A percentile compares a stretch with the other conserved stretches of the same genome.
Evolutionary conservation across 805 yeast species (phyloP).

Genomic region (Ogataea wickerhamii): DNA sequence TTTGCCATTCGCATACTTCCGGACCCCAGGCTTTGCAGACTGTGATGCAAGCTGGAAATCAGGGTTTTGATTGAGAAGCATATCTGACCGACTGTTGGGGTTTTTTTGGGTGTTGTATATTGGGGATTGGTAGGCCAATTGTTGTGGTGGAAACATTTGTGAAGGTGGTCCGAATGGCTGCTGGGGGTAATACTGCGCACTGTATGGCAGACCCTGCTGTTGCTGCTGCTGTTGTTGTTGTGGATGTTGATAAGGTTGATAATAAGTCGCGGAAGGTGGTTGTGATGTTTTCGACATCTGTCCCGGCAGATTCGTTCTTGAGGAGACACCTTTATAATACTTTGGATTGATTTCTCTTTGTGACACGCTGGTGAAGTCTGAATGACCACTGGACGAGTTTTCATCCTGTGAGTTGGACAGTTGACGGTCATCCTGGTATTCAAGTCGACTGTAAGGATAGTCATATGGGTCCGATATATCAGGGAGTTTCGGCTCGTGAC

Average conservation of each 20-base stretch:
- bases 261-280: constrained; percentile 3
- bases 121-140: constrained; percentile 12
- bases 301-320: constrained; percentile 23
- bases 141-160: constrained; percentile 9
- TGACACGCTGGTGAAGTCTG: constrained; percentile 75
- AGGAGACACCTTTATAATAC: constrained; percentile 39
- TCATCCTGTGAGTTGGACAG: constrained; percentile 10
- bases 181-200: constrained; percentile 23
- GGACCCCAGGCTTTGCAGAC: constrained; percentile 16
- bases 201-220: constrained; percentile 20
- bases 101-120: constrained; percentile 11
- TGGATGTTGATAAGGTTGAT: constrained; percentile 5
- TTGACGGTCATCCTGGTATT: constrained; percentile 4
- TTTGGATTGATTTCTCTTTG: constrained; percentile 70
- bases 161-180: constrained; percentile 3
- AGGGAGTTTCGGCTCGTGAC: constrained; percentile 10
- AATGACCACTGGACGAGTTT: constrained; percentile 35
- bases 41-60: constrained; percentile 37
- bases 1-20: constrained; percentile 23
- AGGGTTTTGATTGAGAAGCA: constrained; percentile 45
- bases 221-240: no score
- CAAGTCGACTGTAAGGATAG: constrained; percentile 14
- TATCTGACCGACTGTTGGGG: constrained; percentile 34
- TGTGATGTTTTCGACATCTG: constrained; percentile 16
- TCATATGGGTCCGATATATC: constrained; percentile 16